Evolutionary conservation across 257 asterid species (phyloP), one percentile per base, ranked within the genome.

Genomic region (Jaltomata sinuosa): DNA sequence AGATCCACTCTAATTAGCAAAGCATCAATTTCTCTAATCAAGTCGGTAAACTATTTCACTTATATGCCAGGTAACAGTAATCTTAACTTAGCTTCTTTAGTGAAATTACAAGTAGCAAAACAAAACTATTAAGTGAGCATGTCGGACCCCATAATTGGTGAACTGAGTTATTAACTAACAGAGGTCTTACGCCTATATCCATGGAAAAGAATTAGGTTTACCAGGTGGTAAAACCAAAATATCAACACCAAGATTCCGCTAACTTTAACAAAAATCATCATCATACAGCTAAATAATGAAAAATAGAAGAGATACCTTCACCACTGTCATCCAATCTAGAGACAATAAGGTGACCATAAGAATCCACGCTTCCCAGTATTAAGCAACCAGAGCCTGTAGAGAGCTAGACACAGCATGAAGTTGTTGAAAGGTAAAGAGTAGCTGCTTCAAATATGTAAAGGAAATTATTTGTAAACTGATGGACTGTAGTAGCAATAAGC

Each of bases 301-400:
- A 69, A 32, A 15, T 45, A 40, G 84, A 76, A 74, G 84, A 50
- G 61, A 81, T 85, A 91, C 97, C 97, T 83, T 90, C 82, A 84
- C 84, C 76, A 88, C 85, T 80, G 49, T 88, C 85, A 85, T 93
- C 90, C 89, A 96, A 65, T 90, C 88, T 92, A 65, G 99, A 93
- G 83, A 96, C 99, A 85, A 96, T 92, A 84, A 94, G 93, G 83
- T 93, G 93, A 34, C 99, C 99, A 81, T 91, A 90, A 53, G 94
- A 91, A 91, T 96, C 98, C 59, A 94, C 98, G 81, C 98, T 96
- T 86, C 99, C 99, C 91, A 96, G 85, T 12, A 93, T 80, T 80
- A 88, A 92, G 92, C 89, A 89, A 85, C 87, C 92, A 87, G 61
- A 87, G 80, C 92, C 98, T 92, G 91, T 78, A 86, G 53, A 86